Percentiles rank a stretch among this genome's conserved stretches.
Evolutionary conservation across 1,284 basidiomycete species (phyloP).

Genomic region (Trametes versicolor): DNA sequence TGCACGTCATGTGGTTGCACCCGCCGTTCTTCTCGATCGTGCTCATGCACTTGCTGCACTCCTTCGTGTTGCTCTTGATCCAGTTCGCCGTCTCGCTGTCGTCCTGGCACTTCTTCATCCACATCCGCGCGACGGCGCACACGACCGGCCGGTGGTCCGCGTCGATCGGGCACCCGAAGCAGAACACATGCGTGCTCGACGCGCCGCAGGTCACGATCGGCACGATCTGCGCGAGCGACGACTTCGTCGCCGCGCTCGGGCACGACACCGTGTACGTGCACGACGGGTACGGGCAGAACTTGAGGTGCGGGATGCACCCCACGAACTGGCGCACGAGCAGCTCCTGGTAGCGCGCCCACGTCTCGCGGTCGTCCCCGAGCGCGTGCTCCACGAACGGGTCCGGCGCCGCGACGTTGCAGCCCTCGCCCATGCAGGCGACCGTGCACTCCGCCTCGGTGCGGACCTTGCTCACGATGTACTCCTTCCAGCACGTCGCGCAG

Average conservation of each 20-base stretch:
- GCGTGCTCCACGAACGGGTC: conserved; percentile 67
- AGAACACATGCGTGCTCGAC: conserved; percentile 77
- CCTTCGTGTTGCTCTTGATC: conserved; percentile 99
- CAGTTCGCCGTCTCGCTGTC: conserved; percentile 99
- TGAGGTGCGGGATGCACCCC: conserved; percentile 82
- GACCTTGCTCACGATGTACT: conserved; percentile 89
- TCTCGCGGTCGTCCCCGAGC: conserved; percentile 54
- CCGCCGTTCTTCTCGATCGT: conserved; percentile 99
- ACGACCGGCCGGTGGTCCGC: conserved; percentile 92
- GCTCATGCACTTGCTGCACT: conserved; percentile 94
- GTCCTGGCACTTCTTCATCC: conserved; percentile 97
- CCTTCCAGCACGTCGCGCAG: conserved; percentile 89
- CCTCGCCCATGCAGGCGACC: conserved; percentile 94
- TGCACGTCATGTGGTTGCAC: conserved; percentile 99
- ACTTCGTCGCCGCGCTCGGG: conserved; percentile 75
- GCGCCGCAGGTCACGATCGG: conserved; percentile 90
- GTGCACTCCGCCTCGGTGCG: conserved; percentile 89
- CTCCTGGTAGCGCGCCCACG: conserved; percentile 81
- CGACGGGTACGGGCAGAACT: conserved; percentile 92
- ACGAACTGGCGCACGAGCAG: conserved; percentile 94
- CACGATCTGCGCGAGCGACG: conserved; percentile 82
- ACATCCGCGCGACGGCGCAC: conserved; percentile 90
- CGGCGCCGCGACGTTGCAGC: conserved; percentile 82
- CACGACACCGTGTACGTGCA: conserved; percentile 93
- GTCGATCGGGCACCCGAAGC: conserved; percentile 90